Conservation (phyloP, 2,329 filamentous ascomycete species). For the Corinectria fuckeliana region DNA sequence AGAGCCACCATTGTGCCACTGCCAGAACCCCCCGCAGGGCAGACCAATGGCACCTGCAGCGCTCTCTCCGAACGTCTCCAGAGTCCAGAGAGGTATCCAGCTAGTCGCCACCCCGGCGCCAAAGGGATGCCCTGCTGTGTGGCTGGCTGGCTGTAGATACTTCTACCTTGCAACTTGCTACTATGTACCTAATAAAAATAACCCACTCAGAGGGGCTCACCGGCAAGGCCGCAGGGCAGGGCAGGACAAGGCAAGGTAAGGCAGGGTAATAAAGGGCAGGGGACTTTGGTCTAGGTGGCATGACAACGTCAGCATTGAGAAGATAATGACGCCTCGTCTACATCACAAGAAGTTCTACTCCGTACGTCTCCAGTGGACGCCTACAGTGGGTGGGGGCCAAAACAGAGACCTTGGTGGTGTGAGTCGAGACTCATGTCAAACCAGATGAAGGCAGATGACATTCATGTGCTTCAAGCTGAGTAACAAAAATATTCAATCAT, state of each 20-base stretch:
- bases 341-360: neutral
- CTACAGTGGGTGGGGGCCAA: conserved; percentile 12
- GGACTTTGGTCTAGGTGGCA: neutral
- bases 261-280: neutral
- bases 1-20: neutral
- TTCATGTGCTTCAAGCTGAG: too few relatives aligned
- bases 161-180: too few relatives aligned
- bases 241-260: neutral
- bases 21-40: conserved; percentile 21
- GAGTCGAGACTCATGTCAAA: neutral
- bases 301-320: neutral
- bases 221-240: neutral
- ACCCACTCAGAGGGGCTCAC: conserved; percentile 1
- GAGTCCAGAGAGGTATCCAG: conserved; percentile 6
- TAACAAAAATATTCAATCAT: neutral
- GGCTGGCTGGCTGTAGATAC: conserved; percentile 27
- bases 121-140: conserved; percentile 29
- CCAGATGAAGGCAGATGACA: neutral
- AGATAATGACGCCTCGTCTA: neutral
- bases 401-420: conserved; percentile 1
- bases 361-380: neutral
- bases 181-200: too few relatives aligned
- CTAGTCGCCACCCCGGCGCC: conserved; percentile 31
- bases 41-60: conserved; percentile 28
- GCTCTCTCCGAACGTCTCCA: conserved; percentile 18